Base-by-base conservation (phyloP, 1,284 basidiomycete genomes). In the Naganishia albida region DNA sequence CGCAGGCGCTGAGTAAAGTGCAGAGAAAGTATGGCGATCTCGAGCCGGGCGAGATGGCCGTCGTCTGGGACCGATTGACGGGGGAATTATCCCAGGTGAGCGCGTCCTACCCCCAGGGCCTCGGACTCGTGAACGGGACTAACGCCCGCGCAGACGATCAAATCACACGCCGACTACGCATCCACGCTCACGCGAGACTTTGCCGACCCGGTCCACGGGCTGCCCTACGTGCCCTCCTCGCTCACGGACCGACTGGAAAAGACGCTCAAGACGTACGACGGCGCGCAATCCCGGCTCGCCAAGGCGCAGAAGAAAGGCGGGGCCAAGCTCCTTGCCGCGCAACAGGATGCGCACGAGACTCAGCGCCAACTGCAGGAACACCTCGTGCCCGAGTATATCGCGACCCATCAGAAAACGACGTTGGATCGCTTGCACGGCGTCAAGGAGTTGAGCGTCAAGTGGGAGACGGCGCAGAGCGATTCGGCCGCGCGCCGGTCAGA, bases 1-100 rank as follows among this genome's bases (percentile, higher is more conserved):
- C 81, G n/a, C 78, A 80, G 34, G 72, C 77, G 25, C 76, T 85
- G 23, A 70, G 77, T n/a, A 83, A 83, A 72, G 72, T 83, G 38
- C 71, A 76, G 1, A 72, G 75, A 62, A 72, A 78, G 20, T 74
- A 80, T 54, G 75, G 67, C 16, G 67, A 54, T 10, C 65, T 65
- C 2, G 74, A 71, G 8, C 69, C 69, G 23, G 76, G 76, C 71
- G 76, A 75, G 7, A 74, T 78, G 55, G 73, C 62, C 1, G 70
- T 71, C 48, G 52, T 78, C 2, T 80, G 74, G 74, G 73, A 78
- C 30, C 67, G 71, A 7, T 68, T 78, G 18, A 55, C 78, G 39
- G 67, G 67, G 4, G 79, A 80, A 63, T 63, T 80, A 7, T 63
- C 72, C 25, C 75, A 79, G 73, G 79, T 79, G 65, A 66, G 77